These are phyloP conservation scores for Lantana camara DNA, from an alignment of 257 asterid genomes.

Conservation along the genomic window DNA sequence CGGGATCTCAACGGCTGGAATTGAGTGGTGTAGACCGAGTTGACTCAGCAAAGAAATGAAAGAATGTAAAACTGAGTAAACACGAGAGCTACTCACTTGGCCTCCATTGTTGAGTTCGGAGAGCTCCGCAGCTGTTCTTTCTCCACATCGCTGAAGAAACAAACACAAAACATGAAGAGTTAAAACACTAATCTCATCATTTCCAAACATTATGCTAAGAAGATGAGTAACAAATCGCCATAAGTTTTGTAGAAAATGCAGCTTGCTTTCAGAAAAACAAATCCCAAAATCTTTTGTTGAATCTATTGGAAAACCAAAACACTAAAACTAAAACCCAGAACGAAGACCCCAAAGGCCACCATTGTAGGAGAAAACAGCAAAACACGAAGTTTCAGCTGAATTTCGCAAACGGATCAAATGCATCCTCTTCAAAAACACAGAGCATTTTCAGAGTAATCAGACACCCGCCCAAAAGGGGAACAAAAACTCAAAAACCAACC, in stretches of 20 bases:
- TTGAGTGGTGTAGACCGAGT: conserved; percentile 26
- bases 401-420: conserved; percentile 4
- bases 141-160: conserved; percentile 45
- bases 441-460: conserved; percentile 7
- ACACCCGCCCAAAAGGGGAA: background rate
- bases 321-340: background rate
- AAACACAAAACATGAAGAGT: background rate
- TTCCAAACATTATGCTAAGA: background rate
- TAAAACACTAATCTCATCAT: background rate
- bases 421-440: background rate
- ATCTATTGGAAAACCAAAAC: background rate
- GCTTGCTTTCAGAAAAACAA: background rate
- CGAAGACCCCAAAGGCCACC: background rate
- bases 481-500: conserved; percentile 36
- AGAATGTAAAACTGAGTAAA: conserved; percentile 8
- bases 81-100: conserved; percentile 48
- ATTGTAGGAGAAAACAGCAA: background rate
- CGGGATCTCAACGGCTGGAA: conserved; percentile 54
- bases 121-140: conserved; percentile 55
- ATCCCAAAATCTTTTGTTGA: background rate
- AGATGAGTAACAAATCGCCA: background rate
- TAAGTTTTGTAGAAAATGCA: conserved; percentile 9
- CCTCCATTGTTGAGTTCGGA: conserved; percentile 77
- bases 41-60: conserved; percentile 31
- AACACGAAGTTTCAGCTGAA: background rate